A percentile compares a stretch with the other conserved stretches of the same genome.
These are phyloP conservation scores for Davidsoniella eucalypti DNA, from an alignment of 2,329 filamentous ascomycete species.

Conservation along the genomic window DNA sequence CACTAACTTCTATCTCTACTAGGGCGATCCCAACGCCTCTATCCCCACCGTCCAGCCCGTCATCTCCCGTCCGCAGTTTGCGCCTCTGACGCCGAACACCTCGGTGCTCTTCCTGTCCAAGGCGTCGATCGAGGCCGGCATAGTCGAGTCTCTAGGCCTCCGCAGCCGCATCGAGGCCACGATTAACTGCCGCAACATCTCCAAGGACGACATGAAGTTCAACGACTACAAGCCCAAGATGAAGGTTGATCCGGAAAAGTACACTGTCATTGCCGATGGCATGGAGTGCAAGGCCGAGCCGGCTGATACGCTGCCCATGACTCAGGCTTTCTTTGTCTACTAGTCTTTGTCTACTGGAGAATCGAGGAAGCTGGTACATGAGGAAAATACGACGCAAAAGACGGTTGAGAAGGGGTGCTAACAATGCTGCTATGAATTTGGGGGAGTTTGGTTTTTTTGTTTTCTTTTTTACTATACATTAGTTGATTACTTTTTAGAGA, in stretches of 20 bases:
- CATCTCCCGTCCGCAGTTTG: constrained; percentile 75
- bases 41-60: constrained; percentile 82
- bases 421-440: too few relatives aligned
- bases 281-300: constrained; percentile 58
- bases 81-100: constrained; percentile 50
- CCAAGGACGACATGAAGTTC: constrained; percentile 81
- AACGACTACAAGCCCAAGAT: constrained; percentile 74
- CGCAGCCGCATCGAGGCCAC: constrained; percentile 70
- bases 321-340: constrained; percentile 64
- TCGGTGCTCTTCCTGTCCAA: constrained; percentile 73
- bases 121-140: constrained; percentile 49
- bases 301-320: constrained; percentile 52
- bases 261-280: constrained; percentile 75
- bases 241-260: constrained; percentile 82
- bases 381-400: not conserved
- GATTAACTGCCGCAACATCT: constrained; percentile 53
- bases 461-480: not conserved
- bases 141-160: constrained; percentile 55
- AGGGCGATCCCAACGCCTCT: constrained; percentile 67
- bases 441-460: too few relatives aligned
- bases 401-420: not conserved
- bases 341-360: constrained; percentile 20
- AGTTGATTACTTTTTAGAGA: not conserved
- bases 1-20: too few relatives aligned
- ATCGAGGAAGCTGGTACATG: too few relatives aligned